phyloP scores from a whole-genome alignment of 1,284 basidiomycete genomes.

The Puccinia hordei region DNA sequence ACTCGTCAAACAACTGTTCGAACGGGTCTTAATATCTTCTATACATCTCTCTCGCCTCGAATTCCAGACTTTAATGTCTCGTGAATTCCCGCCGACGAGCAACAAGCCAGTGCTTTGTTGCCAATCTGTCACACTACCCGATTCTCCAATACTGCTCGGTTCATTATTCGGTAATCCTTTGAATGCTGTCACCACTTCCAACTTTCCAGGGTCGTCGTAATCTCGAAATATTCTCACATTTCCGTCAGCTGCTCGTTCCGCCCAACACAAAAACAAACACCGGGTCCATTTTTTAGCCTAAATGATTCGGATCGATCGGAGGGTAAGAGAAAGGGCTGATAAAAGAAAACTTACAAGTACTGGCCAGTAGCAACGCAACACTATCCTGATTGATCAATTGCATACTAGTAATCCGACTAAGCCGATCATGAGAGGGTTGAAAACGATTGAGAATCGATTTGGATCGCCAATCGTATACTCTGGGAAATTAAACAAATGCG shows the following conservation, averaged over 20 bases:
- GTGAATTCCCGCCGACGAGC: constrained; percentile 85
- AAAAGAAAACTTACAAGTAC: constrained; percentile 26
- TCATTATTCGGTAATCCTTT: constrained; percentile 44
- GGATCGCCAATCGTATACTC: constrained; percentile 40
- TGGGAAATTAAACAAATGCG: not conserved
- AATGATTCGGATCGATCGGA: not conserved
- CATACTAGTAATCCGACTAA: constrained; percentile 37
- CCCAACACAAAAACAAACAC: not conserved
- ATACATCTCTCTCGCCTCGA: constrained; percentile 84
- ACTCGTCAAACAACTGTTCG: constrained; percentile 84
- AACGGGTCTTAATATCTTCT: constrained; percentile 83
- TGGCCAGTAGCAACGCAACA: constrained; percentile 35
- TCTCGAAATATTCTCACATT: constrained; percentile 43
- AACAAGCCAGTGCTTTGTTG: constrained; percentile 83
- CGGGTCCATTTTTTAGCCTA: not conserved
- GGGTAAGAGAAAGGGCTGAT: too few relatives aligned
- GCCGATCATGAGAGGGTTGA: constrained; percentile 18
- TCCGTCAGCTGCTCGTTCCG: constrained; percentile 26
- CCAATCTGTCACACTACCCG: constrained; percentile 79
- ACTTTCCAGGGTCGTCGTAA: constrained; percentile 17
- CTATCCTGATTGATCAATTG: constrained; percentile 48
- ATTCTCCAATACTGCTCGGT: constrained; percentile 37
- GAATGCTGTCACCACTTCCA: constrained; percentile 44
- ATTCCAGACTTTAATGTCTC: constrained; percentile 89
- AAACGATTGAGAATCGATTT: constrained; percentile 44